Percentiles rank a stretch among this genome's conserved stretches.
These are phyloP conservation scores for Phellopilus nigrolimitatus DNA, from an alignment of 1,284 basidiomycete genomes.

Conservation along the genomic window DNA sequence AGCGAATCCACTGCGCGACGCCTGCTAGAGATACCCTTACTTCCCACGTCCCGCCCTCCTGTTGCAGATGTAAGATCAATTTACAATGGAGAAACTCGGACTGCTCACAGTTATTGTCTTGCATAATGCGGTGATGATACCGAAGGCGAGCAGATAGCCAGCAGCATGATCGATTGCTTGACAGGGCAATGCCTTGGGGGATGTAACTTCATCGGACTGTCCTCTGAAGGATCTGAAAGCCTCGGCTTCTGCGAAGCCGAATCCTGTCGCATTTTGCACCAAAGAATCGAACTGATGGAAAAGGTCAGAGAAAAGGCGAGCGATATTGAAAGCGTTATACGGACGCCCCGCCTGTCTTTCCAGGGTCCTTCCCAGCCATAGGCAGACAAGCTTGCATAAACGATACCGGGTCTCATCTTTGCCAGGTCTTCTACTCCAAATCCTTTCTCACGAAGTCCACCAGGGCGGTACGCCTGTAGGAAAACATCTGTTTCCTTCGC, in stretches of 20 bases:
- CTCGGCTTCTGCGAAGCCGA: slow-evolving; percentile 54
- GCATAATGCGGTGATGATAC: slow-evolving; percentile 51
- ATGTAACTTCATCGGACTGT: slow-evolving; percentile 16
- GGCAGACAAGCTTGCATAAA: slow-evolving; percentile 54
- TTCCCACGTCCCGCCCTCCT: slow-evolving; percentile 64
- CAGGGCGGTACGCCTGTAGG: slow-evolving; percentile 62
- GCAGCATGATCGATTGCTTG: slow-evolving; percentile 62
- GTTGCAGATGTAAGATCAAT: background rate
- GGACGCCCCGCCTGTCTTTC: slow-evolving; percentile 50
- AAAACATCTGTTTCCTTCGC: slow-evolving; percentile 51
- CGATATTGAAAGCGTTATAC: slow-evolving; percentile 20
- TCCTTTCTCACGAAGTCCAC: slow-evolving; percentile 44
- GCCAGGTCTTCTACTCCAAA: slow-evolving; percentile 44
- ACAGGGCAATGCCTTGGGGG: slow-evolving; percentile 51
- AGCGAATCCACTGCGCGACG: slow-evolving; percentile 53
- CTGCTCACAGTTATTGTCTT: slow-evolving; percentile 45
- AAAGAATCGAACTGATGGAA: slow-evolving; percentile 56
- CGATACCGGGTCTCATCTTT: slow-evolving; percentile 43
- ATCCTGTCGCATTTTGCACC: slow-evolving; percentile 61
- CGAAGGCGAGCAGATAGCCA: slow-evolving; percentile 56
- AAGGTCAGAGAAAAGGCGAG: background rate
- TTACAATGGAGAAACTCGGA: background rate
- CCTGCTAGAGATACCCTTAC: slow-evolving; percentile 55
- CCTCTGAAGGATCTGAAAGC: slow-evolving; percentile 36
- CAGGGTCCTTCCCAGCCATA: slow-evolving; percentile 62